Evolutionary conservation across 495 filamentous ascomycete species (phyloP), one percentile per base, ranked within the genome.

Genomic region (Neurospora tetrasperma): DNA sequence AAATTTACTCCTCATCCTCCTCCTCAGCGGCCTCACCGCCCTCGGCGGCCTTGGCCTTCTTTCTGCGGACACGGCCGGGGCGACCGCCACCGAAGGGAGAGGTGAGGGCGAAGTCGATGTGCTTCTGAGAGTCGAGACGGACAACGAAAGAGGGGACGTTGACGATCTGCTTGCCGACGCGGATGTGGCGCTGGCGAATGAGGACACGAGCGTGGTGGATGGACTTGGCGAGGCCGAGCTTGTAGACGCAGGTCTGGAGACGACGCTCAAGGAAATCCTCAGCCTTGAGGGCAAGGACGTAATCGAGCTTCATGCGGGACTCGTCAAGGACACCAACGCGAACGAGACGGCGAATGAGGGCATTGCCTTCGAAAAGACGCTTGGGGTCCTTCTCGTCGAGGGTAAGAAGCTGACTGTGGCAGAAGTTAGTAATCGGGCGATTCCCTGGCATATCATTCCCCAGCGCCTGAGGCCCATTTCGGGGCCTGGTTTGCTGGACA

Each of bases 271-370:
- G 89, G 91, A 99, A 99, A 84, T 99, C 96, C 85, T 99, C 96
- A 80, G 92, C 90, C 87, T 94, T 94, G 75, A 99, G 91, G 84
- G 96, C 96, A 80, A 99, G 89, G 82, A 99, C 96, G 92, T 99
- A 99, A 96, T 99, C 96, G 88, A 99, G 94, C 92, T 97, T 99
- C 96, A 98, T 99, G 90, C 96, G 96, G 84, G 93, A 92, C 89
- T 99, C 96, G 84, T 99, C 96, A 83, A 99, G 92, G 82, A 99
- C 96, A 93, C 96, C 96, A 82, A 98, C 94, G 85, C 96, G 96
- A 79, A 99, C 96, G 73, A 99, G 94, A 90, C 96, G 96, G 82
- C 96, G 96, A 91, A 99, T 99, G 82, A 99, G 89, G 83, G 96
- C 96, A 86, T 99, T 99, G 84, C 96, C 96, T 89, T 99, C 96